phyloP scores from a whole-genome alignment of 495 filamentous ascomycete species.

The Tetracladium marchalianum region DNA sequence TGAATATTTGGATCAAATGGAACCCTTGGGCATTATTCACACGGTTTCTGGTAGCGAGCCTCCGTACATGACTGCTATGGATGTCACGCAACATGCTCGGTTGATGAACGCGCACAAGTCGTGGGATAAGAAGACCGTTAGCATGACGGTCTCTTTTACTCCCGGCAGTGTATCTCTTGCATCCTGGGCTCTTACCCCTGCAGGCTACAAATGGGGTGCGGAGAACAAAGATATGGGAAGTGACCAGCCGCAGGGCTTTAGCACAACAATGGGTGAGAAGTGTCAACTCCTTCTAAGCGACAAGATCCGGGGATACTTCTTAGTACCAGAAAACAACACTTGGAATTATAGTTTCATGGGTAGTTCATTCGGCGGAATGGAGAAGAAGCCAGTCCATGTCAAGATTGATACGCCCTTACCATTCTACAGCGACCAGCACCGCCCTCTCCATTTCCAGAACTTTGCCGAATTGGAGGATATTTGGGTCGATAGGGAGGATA shows the following conservation, averaged over 20 bases:
- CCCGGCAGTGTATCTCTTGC: constrained; percentile 95
- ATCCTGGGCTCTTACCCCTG: constrained; percentile 82
- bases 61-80: constrained; percentile 87
- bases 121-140: constrained; percentile 94
- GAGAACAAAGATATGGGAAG: constrained; percentile 89
- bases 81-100: constrained; percentile 87
- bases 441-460: constrained; percentile 88
- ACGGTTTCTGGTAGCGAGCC: constrained; percentile 91
- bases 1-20: constrained; percentile 77
- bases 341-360: constrained; percentile 99
- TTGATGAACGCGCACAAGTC: constrained; percentile 72
- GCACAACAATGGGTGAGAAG: constrained; percentile 87
- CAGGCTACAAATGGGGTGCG: constrained; percentile 93
- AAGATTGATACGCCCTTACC: constrained; percentile 84
- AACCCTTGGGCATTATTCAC: constrained; percentile 93
- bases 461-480: constrained; percentile 88
- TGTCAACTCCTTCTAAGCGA: constrained; percentile 88
- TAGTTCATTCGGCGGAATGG: constrained; percentile 68
- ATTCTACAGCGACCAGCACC: constrained; percentile 91
- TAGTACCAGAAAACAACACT: constrained; percentile 80
- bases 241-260: constrained; percentile 90
- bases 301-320: constrained; percentile 86
- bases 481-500: constrained; percentile 78
- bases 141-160: constrained; percentile 94
- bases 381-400: constrained; percentile 84